Evolutionary conservation across 78 protist genomes (phyloP), one percentile per base, ranked within the genome.

Genomic region (Anaeramoeba flamelloides): DNA sequence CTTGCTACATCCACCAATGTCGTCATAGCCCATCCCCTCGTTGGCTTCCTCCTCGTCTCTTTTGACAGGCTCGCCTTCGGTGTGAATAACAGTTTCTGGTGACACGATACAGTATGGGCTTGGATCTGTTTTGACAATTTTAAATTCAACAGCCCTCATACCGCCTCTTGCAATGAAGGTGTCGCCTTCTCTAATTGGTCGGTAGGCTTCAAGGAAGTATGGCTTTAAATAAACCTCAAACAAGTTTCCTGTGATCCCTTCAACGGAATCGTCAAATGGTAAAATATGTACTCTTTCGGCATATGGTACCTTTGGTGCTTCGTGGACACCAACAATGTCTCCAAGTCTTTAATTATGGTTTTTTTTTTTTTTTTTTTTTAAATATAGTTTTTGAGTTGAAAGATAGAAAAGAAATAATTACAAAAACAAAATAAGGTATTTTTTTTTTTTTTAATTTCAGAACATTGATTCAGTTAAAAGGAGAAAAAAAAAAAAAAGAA

Each of bases 41-140:
- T 37, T 39, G 64, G 2, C 74, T 41, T 92, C 92, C 87, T 97
- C 99, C 77, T 98, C 99, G 77, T 96, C 99, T 39, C 99, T 92
- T 77, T 89, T 85, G 87, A 97, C 86, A 4, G 99, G 98, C n/a
- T 97, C 99, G 53, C 99, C 99, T 79, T 98, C 99, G 83, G 98
- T 94, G 90, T 89, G 94, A 84, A 98, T 96, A 41, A 88, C 87
- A 0, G 99, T 97, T 75, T 94, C 94, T 36, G 98, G 97, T 0
- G 98, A 94, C 0, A 96, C 95, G 31, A 90, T 90, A 82, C 91
- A 74, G 84, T 22, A 81, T 36, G 92, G 90, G 1, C 77, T 87
- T 1, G 99, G 99, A 78, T 98, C 99, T 22, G 91, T 85, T 81
- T 92, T 98, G 1, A 94, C 97, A 4, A 98, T 97, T 86, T 97